These are phyloP conservation scores for Mychonastes homosphaera DNA, from an alignment of 139 green algal genomes.

Conservation along the genomic window DNA sequence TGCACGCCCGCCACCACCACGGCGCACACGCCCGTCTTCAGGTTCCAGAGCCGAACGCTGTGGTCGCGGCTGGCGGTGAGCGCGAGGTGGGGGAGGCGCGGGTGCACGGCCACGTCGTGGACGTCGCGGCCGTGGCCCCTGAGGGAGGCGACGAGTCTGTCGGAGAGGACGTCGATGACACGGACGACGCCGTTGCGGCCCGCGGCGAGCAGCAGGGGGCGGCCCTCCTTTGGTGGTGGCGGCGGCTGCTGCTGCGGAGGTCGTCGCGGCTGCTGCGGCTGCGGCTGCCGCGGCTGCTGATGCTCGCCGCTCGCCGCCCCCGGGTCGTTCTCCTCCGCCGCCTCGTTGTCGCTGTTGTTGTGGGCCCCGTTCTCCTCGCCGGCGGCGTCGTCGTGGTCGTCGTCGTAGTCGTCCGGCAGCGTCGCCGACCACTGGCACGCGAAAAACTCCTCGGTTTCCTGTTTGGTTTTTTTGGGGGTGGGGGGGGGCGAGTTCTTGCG, in stretches of 20 bases:
- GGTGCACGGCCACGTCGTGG: slow-evolving; percentile 65
- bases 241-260: no score
- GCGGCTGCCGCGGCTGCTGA: no score
- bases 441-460: slow-evolving; percentile 50
- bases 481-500: not conserved
- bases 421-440: slow-evolving; percentile 42
- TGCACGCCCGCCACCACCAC: slow-evolving; percentile 45
- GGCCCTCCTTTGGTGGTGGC: no score
- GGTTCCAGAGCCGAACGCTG: slow-evolving; percentile 46
- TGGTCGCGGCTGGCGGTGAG: slow-evolving; percentile 56
- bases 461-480: not conserved
- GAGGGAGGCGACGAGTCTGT: slow-evolving; percentile 29
- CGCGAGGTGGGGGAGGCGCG: slow-evolving; percentile 36
- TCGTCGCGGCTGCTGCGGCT: no score
- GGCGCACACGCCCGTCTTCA: slow-evolving; percentile 36
- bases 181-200: slow-evolving; percentile 46
- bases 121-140: slow-evolving; percentile 57
- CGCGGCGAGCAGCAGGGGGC: slow-evolving; percentile 55
- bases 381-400: no score
- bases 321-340: no score
- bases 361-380: no score
- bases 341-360: no score
- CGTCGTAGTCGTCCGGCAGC: not conserved
- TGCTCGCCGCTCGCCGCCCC: no score
- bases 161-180: slow-evolving; percentile 33